Conservation (phyloP, 2,329 filamentous ascomycete species). For the Arthrobotrys sinensis region DNA sequence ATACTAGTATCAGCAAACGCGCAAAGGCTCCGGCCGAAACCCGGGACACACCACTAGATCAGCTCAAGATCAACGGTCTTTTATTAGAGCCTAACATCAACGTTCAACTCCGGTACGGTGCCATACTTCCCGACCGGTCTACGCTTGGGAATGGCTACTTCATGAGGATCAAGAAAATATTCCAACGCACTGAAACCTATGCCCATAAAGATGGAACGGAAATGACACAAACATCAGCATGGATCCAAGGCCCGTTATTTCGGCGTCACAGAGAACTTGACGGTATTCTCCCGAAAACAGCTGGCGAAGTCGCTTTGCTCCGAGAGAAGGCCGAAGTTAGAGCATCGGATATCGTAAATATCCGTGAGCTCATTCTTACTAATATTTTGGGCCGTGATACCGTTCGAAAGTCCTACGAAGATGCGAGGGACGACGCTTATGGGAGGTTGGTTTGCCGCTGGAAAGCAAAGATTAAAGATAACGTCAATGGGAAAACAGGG, state of each 20-base stretch:
- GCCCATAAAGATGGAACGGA: slow-evolving; percentile 38
- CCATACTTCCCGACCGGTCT: slow-evolving; percentile 23
- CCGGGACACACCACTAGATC: slow-evolving; percentile 31
- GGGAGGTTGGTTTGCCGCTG: slow-evolving; percentile 67
- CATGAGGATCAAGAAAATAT: slow-evolving; percentile 53
- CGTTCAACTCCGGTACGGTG: slow-evolving; percentile 44
- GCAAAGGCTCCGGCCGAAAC: slow-evolving; percentile 13
- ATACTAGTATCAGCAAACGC: slow-evolving; percentile 10
- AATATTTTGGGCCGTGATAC: slow-evolving; percentile 44
- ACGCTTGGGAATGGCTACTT: slow-evolving; percentile 43
- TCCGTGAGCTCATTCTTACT: slow-evolving; percentile 53
- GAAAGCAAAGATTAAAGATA: slow-evolving; percentile 65
- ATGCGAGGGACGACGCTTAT: slow-evolving; percentile 65
- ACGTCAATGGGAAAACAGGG: slow-evolving; percentile 63
- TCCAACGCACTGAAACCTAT: slow-evolving; percentile 36
- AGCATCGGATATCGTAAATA: slow-evolving; percentile 40
- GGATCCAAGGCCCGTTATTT: slow-evolving; percentile 50
- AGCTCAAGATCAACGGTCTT: slow-evolving; percentile 44
- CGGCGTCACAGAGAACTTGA: slow-evolving; percentile 42
- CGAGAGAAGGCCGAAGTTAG: slow-evolving; percentile 40
- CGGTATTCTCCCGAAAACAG: slow-evolving; percentile 55
- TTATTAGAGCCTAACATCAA: slow-evolving; percentile 26
- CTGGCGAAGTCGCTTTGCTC: slow-evolving; percentile 47
- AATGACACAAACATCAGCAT: slow-evolving; percentile 26
- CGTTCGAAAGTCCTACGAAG: slow-evolving; percentile 49